Evolutionary conservation across 176 grass and related monocot genomes (phyloP).

Genomic region (sorghum (Sorghum bicolor)): Sorghum_bicolor_NCBIv3 NC_012878.2:52388501-52389000

Average conservation of each 20-base stretch:
- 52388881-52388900: neutral
- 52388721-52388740: constrained; percentile 30
- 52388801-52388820: neutral
- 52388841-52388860: neutral
- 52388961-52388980: neutral
- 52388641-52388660: neutral
- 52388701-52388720: constrained; percentile 11
- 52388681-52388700: constrained; percentile 3
- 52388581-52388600: neutral
- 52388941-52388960: neutral
- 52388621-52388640: constrained; percentile 26
- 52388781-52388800: neutral
- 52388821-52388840: constrained; percentile 1
- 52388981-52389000: no score
- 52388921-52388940: neutral
- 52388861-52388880: neutral
- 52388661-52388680: neutral
- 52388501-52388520: constrained; percentile 30
- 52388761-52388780: neutral
- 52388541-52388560: neutral
- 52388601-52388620: neutral
- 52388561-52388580: neutral
- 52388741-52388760: neutral
- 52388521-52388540: constrained; percentile 17
- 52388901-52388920: neutral